A percentile compares a stretch with the other conserved stretches of the same genome.
These are phyloP conservation scores for Phytophthora cryptogea DNA, from an alignment of 352 stramenopile species.

Conservation along the genomic window DNA sequence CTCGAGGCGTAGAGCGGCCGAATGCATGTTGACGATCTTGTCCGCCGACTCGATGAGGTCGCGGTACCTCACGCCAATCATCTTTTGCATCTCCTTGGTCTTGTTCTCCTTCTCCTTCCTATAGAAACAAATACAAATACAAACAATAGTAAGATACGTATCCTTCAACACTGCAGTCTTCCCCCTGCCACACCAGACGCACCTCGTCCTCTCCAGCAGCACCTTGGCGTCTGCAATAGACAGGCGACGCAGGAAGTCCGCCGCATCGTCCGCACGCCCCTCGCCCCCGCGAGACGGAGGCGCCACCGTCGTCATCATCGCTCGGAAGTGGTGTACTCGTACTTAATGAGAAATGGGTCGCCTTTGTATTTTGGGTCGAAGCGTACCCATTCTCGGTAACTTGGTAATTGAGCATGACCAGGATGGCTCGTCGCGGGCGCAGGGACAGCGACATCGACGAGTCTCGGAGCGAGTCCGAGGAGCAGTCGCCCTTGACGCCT, in stretches of 20 bases:
- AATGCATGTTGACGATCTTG: slow-evolving; percentile 93
- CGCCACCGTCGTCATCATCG: slow-evolving; percentile 12
- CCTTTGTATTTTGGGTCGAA: not conserved
- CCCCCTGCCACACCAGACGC: slow-evolving; percentile 9
- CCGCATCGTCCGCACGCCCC: slow-evolving; percentile 25
- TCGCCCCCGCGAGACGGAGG: slow-evolving; percentile 4
- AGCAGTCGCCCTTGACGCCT: slow-evolving; percentile 22
- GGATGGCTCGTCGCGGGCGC: slow-evolving; percentile 9
- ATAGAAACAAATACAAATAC: not conserved
- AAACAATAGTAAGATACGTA: not conserved
- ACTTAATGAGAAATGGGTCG: slow-evolving; percentile 18
- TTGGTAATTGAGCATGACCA: slow-evolving; percentile 1
- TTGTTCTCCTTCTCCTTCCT: slow-evolving; percentile 88
- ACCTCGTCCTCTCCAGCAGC: slow-evolving; percentile 78
- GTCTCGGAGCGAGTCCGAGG: slow-evolving; percentile 27
- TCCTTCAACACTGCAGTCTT: not conserved
- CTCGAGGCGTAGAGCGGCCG: slow-evolving; percentile 80
- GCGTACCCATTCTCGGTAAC: slow-evolving; percentile 1
- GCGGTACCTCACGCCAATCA: slow-evolving; percentile 92
- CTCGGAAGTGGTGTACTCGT: slow-evolving; percentile 11
- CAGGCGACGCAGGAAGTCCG: slow-evolving; percentile 76
- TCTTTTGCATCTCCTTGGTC: slow-evolving; percentile 92
- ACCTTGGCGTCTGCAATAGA: slow-evolving; percentile 87
- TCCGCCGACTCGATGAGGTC: slow-evolving; percentile 94
- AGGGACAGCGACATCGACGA: slow-evolving; percentile 8